Evolutionary conservation across 2,329 filamentous ascomycete species (phyloP), one percentile per base, ranked within the genome.

Genomic region (Pezicula radicicola): DNA sequence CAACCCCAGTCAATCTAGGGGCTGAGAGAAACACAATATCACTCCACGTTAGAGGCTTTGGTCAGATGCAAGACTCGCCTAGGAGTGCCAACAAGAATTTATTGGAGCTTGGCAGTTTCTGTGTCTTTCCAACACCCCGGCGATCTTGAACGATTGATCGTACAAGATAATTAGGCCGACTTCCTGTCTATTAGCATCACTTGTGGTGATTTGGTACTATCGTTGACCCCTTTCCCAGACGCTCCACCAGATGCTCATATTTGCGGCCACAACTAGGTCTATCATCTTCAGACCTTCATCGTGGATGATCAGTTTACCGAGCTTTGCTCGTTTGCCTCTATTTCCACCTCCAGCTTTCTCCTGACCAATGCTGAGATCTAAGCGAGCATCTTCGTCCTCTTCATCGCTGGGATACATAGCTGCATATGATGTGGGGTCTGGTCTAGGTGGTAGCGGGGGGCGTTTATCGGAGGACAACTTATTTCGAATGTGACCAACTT

Each of bases 281-380:
- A 97, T 71, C 93, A 99, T 97, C 75, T 96, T 96, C 58, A 96
- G 72, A 0, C 94, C 94, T 63, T 96, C 92, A 51, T 93, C 85
- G 61, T 91, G 83, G 36, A 99, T 80, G 48, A 97, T 91, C 48
- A 99, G 74, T 71, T 97, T 99, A 0, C 93, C 94, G 61, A 99
- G 74, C 73, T 99, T 99, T 3, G 91, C 92, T 63, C 89, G 83
- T 68, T 89, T 91, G 0, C 93, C 93, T 42, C 87, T 80, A 64
- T 89, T 87, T 0, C 93, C 93, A 19, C 93, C 93, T 1, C 93
- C 93, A 0, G 92, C 92, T 51, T 81, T 83, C 69, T 97, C 93
- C 57, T 83, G 82, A 1, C 91, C 93, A 0, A 97, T 75, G 19
- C 84, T 87, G 3, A 94, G 67, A 64, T 93, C 88, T 49, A 93